Evolutionary conservation across 2,329 filamentous ascomycete species (phyloP).

Genomic region (Hypoxylon sp.): DNA sequence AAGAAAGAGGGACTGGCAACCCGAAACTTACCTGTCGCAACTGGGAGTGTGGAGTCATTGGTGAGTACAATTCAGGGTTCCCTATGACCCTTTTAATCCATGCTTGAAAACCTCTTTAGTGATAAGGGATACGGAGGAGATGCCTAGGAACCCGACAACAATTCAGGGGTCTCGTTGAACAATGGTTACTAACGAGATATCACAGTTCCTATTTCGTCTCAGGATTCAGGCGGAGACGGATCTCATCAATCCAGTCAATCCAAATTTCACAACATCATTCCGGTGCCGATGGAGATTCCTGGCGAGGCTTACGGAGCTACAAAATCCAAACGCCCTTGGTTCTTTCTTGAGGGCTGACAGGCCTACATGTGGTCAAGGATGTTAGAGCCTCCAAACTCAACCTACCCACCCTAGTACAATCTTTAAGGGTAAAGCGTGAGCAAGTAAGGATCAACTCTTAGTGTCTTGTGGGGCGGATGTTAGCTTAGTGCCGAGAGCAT

Average conservation of each 20-base stretch:
- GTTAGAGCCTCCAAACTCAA: slow-evolving; percentile 13
- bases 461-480: slow-evolving; percentile 18
- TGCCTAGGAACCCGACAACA: background rate
- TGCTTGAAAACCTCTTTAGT: background rate
- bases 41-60: slow-evolving; percentile 93
- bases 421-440: slow-evolving; percentile 17
- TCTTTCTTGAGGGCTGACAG: slow-evolving; percentile 51
- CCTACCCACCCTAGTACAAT: slow-evolving; percentile 14
- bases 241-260: slow-evolving; percentile 31
- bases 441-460: slow-evolving; percentile 21
- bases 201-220: slow-evolving; percentile 67
- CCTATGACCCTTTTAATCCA: slow-evolving; percentile 1
- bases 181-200: slow-evolving; percentile 17
- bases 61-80: slow-evolving; percentile 25
- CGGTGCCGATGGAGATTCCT: slow-evolving; percentile 62
- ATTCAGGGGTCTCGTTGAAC: background rate
- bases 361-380: slow-evolving; percentile 4
- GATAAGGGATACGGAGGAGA: background rate
- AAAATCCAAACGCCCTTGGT: slow-evolving; percentile 52
- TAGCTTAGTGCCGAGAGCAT: slow-evolving; percentile 18
- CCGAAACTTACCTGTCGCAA: slow-evolving; percentile 88
- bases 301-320: slow-evolving; percentile 52
- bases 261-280: slow-evolving; percentile 58
- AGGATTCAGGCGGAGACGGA: slow-evolving; percentile 35
- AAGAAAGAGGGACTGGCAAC: slow-evolving; percentile 75